Evolutionary conservation across 202 grass and related monocot genomes (phyloP).

Genomic region (Dendrocalamus latiflorus): DNA sequence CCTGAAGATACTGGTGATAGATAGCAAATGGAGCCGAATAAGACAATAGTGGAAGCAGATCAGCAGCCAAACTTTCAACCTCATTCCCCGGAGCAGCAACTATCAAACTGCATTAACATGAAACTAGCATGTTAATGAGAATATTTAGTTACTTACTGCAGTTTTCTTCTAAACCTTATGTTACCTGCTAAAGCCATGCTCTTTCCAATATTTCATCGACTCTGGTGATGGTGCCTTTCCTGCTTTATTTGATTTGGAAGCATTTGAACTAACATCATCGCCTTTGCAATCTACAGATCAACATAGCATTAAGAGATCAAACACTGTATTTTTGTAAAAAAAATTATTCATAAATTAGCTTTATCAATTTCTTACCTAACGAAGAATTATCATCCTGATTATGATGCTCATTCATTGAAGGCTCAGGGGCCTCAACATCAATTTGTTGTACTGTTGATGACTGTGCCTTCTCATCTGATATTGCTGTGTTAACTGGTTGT

Average conservation of each 20-base stretch:
- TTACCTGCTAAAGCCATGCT: constrained; percentile 90
- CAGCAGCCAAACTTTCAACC: constrained; percentile 57
- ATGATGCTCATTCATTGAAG: constrained; percentile 36
- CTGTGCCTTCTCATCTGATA: constrained; percentile 22
- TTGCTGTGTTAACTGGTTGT: constrained; percentile 15
- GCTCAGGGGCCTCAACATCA: constrained; percentile 31
- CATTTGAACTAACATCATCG: constrained; percentile 25
- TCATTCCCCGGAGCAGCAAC: constrained; percentile 74
- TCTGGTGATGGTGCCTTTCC: constrained; percentile 55
- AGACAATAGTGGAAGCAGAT: constrained; percentile 79
- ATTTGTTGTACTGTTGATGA: constrained; percentile 20
- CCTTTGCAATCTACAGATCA: constrained; percentile 43
- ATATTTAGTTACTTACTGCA: neutral
- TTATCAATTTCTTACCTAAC: constrained; percentile 44
- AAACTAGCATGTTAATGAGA: constrained; percentile 10
- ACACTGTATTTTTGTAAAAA: neutral
- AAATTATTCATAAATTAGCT: neutral
- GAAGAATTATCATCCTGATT: constrained; percentile 44
- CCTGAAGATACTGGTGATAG: constrained; percentile 92
- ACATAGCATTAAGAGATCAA: constrained; percentile 19
- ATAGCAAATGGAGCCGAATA: constrained; percentile 92
- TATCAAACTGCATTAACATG: constrained; percentile 70
- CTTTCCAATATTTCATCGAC: constrained; percentile 70
- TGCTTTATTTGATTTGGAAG: constrained; percentile 45
- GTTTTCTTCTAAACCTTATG: neutral